Evolutionary conservation across 139 green algal genomes (phyloP), one percentile per base, ranked within the genome.

Genomic region (Chlorella vulgaris): DNA sequence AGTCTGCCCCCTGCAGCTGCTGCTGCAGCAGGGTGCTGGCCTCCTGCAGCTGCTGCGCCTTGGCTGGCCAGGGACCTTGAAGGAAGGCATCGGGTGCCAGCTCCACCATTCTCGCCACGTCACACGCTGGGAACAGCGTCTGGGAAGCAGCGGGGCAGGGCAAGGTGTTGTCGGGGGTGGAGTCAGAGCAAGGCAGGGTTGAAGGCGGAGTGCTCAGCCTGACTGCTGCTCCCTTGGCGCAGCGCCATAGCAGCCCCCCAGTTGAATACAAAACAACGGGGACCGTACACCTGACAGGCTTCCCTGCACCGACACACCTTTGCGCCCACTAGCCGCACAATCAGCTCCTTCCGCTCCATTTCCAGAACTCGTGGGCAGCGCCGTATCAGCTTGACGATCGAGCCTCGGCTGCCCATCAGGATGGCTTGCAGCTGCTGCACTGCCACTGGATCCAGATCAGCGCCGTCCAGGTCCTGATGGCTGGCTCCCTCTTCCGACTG

Each of bases 41-140:
- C 4, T 38, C 74, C 39, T 68, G 55, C 58, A 80, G 74, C 74
- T 80, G 74, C 38, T 31, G 28, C 58, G 42, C 38, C 39, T 55
- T 80, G 74, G 74, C 24, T 13, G 38, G 55, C 74, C 74, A 80
- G 55, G 40, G 29, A n/a, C 53, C 58, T 2, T 80, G 38, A n/a
- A 80, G 40, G 58, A 80, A 80, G 18, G 39, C 8, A 8, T 8
- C 39, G 19, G 74, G 74, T 4, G 55, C 58, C 38, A 80, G 74
- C 74, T 69, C 74, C 28, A 80, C 58, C 74, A 80, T 80, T 55
- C 74, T 55, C 4, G 74, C 74, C 58, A 80, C 74, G 36, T 80
- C 74, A 33, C 19, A 58, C 24, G 38, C 58, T 2, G 74, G 74
- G 58, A 80, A 80, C 18, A 80, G 74, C 28, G 43, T 58, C 74